Conservation (phyloP, 1,284 basidiomycete species). For the Cryptococcus sp. region DNA sequence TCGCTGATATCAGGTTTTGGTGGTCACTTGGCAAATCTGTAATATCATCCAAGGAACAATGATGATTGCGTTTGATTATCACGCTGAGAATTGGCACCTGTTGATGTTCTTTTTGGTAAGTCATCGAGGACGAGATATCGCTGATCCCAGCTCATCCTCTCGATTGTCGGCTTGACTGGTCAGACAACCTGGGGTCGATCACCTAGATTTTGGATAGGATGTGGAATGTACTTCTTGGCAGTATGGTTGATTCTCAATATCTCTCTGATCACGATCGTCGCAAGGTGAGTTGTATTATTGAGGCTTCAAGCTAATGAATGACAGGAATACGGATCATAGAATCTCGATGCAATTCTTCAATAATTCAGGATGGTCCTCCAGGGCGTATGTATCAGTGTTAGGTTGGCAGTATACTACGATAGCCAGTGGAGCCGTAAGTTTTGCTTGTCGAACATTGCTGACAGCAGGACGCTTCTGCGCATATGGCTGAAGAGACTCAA, state of each 20-base stretch:
- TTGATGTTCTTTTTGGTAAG: slow-evolving; percentile 40
- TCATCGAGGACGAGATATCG: not conserved
- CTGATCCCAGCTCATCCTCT: slow-evolving; percentile 26
- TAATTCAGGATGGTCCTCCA: slow-evolving; percentile 28
- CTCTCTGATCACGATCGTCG: slow-evolving; percentile 32
- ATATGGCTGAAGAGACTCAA: slow-evolving; percentile 47
- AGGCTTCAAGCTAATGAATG: not conserved
- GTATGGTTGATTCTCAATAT: slow-evolving; percentile 38
- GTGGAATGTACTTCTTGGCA: slow-evolving; percentile 17
- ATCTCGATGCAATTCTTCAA: slow-evolving; percentile 19
- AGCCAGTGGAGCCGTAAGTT: slow-evolving; percentile 33
- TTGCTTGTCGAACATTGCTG: not conserved
- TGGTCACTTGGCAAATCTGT: slow-evolving; percentile 38
- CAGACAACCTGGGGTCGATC: slow-evolving; percentile 37
- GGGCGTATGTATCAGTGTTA: slow-evolving; percentile 38
- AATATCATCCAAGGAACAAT: slow-evolving; percentile 40
- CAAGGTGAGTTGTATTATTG: slow-evolving; percentile 16
- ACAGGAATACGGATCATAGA: not conserved
- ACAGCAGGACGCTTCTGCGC: slow-evolving; percentile 33
- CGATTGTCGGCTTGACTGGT: slow-evolving; percentile 32
- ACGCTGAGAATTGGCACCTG: slow-evolving; percentile 28
- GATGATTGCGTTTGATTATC: slow-evolving; percentile 30
- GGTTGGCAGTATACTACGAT: slow-evolving; percentile 43
- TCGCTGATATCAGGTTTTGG: slow-evolving; percentile 21
- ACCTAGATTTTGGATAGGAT: slow-evolving; percentile 37